Conservation (phyloP, 805 yeast genomes). For the Schizosaccharomyces lindneri region DNA sequence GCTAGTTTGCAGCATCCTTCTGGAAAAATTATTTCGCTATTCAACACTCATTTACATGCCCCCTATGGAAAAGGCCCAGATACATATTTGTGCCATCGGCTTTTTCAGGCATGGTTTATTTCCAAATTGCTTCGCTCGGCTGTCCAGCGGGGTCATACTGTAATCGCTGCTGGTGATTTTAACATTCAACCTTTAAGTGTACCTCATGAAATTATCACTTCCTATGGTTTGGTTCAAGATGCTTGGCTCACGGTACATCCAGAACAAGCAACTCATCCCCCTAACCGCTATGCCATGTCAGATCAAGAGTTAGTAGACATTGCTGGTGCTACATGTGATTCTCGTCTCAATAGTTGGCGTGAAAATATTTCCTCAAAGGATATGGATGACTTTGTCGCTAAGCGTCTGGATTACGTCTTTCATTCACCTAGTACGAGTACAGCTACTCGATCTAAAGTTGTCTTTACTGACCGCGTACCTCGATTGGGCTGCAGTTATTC, state of each 20-base stretch:
- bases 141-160: conserved; percentile 53
- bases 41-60: conserved; percentile 90
- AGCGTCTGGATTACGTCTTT: conserved; percentile 73
- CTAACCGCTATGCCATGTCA: conserved; percentile 14
- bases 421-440: conserved; percentile 30
- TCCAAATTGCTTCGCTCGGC: conserved; percentile 38
- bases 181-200: conserved; percentile 52
- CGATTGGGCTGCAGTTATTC: conserved; percentile 35
- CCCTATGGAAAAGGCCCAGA: conserved; percentile 83
- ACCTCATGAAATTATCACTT: background rate
- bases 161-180: conserved; percentile 76
- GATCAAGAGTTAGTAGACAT: conserved; percentile 26
- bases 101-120: conserved; percentile 93
- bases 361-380: conserved; percentile 5
- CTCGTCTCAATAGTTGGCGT: conserved; percentile 72
- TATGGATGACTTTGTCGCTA: conserved; percentile 37
- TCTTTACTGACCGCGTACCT: conserved; percentile 45
- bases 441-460: conserved; percentile 41
- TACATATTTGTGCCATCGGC: conserved; percentile 67
- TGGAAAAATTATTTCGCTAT: conserved; percentile 34
- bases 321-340: conserved; percentile 83
- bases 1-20: conserved; percentile 33
- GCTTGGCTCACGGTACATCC: conserved; percentile 50
- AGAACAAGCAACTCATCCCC: background rate
- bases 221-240: conserved; percentile 19